Percentiles rank a stretch among this genome's conserved stretches.
These are phyloP conservation scores for Naegleria fowleri DNA, from an alignment of 208 protist species.

Conservation along the genomic window DNA sequence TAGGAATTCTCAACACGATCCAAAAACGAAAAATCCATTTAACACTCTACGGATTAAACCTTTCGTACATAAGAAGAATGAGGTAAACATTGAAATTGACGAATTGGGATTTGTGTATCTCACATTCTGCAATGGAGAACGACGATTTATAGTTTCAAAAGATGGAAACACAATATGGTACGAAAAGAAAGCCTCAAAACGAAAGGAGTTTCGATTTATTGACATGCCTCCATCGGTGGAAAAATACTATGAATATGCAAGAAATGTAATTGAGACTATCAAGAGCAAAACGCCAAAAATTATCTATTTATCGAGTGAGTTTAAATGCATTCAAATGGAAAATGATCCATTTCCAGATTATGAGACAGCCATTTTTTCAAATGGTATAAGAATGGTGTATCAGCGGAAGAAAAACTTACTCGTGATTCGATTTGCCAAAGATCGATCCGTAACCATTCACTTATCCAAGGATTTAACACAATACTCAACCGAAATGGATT, in stretches of 20 bases:
- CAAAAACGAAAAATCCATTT: not conserved
- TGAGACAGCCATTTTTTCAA: not conserved
- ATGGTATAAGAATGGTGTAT: not conserved
- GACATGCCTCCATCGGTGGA: not conserved
- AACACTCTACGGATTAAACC: not conserved
- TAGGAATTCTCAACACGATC: not conserved
- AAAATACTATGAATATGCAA: not conserved
- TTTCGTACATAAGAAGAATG: not conserved
- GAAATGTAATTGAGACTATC: not conserved
- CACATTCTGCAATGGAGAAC: not conserved
- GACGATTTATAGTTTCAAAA: not conserved
- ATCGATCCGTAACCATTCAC: not conserved
- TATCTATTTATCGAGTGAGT: not conserved
- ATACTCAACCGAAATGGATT: not conserved
- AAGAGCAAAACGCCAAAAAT: not conserved
- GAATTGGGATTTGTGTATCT: not conserved
- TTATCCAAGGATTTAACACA: not conserved
- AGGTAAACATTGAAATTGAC: not conserved
- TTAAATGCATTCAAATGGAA: not conserved
- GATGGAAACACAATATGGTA: not conserved
- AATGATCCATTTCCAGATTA: not conserved
- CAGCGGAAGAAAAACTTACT: not conserved
- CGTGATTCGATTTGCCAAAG: not conserved
- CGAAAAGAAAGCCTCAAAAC: not conserved
- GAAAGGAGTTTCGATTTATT: not conserved